Evolutionary conservation across 352 stramenopile genomes (phyloP).

Genomic region (Blastocystis sp.): DNA sequence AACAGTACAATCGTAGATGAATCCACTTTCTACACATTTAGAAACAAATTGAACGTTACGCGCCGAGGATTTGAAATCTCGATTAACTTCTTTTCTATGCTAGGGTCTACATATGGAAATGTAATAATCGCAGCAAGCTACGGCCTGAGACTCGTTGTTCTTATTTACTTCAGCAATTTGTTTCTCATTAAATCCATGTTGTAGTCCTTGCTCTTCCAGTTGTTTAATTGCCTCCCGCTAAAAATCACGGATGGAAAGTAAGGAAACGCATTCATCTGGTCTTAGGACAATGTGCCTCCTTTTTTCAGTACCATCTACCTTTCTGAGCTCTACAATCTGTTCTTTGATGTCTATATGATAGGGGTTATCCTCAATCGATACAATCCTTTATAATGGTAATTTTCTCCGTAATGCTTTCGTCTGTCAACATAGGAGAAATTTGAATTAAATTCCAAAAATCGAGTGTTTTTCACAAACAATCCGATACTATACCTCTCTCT

Average conservation of each 20-base stretch:
- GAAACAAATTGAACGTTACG: background rate
- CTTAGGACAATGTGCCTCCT: background rate
- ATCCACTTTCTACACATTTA: background rate
- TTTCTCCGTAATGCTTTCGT: background rate
- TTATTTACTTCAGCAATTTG: background rate
- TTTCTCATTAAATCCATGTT: background rate
- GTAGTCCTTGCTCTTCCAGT: constrained; percentile 12
- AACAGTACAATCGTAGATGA: background rate
- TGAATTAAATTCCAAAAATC: constrained; percentile 3
- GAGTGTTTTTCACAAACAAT: background rate
- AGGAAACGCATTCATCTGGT: background rate
- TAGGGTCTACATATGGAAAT: background rate
- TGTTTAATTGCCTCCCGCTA: background rate
- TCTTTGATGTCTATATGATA: background rate
- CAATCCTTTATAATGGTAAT: background rate
- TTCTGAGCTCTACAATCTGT: background rate
- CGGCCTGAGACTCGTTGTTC: background rate
- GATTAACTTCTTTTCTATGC: background rate
- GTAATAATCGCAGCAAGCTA: constrained; percentile 12
- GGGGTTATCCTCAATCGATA: background rate
- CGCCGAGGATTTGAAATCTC: background rate
- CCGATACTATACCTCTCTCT: background rate
- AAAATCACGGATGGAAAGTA: background rate
- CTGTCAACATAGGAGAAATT: background rate
- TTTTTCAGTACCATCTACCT: background rate